Base-by-base conservation (phyloP, 2,329 filamentous ascomycete genomes). In the Byssochlamys sp. region DNA sequence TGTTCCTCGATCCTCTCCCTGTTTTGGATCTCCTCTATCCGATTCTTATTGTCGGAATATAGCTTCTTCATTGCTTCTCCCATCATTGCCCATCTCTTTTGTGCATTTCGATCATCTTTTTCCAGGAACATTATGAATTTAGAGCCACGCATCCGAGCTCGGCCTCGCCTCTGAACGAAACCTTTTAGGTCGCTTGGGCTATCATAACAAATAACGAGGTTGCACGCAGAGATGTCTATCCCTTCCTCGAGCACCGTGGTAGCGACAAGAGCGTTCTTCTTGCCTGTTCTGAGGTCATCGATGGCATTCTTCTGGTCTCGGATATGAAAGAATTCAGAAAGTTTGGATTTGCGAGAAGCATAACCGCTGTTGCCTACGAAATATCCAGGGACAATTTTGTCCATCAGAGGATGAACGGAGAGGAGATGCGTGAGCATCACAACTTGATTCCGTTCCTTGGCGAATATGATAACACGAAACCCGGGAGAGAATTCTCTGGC, bases 31-130 rank as follows among this genome's bases (percentile, higher is more conserved):
- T 76, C 67, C 24, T 77, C 65, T 0, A 80, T 67, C 54, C 80
- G 71, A 25, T 86, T 78, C 59, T 80, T 69, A 4, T 90, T 84
- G 51, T 89, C 80, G 60, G 85, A 80, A 64, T 90, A 95, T 0
- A 80, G 79, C 52, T 73, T 68, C 63, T 85, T 88, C 86, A 96
- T 91, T n/a, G 83, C 76, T 2, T 78, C 69, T 67, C 96, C 92
- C 14, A 94, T 76, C 0, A 69, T 66, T 27, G 83, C 75, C 87
- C 89, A 95, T 27, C 81, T 77, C 2, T 69, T 63, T 1, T 78
- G 62, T 51, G 66, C 61, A 2, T 69, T 62, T 27, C 64, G 57
- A 49, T 76, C 66, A 33, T 70, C 63, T 3, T 74, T 65, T 14
- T 59, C 64, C 0, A 77, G 68, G 12, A 80, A 68, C 61, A 86